Conservation (phyloP, 306 rosid species). For the Hippophae gyantsensis region DNA sequence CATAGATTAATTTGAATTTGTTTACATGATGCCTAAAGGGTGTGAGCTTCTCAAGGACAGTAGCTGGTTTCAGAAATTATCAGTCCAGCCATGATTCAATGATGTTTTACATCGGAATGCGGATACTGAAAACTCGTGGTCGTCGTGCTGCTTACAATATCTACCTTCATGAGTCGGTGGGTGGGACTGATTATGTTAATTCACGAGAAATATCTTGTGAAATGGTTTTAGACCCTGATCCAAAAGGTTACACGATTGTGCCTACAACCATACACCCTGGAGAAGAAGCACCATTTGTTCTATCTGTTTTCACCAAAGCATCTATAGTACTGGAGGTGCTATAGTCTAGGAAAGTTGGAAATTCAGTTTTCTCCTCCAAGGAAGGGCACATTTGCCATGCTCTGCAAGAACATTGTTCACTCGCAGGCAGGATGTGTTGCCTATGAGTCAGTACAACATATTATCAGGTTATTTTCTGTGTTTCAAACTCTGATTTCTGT, state of each 20-base stretch:
- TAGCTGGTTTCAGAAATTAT: constrained; percentile 92
- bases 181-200: constrained; percentile 94
- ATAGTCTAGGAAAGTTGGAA: constrained; percentile 31
- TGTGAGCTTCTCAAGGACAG: constrained; percentile 95
- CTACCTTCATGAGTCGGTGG: constrained; percentile 94
- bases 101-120: constrained; percentile 99
- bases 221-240: constrained; percentile 98
- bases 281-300: constrained; percentile 99
- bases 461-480: constrained; percentile 29
- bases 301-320: constrained; percentile 96
- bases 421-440: constrained; percentile 23
- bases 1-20: constrained; percentile 10
- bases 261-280: constrained; percentile 99
- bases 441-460: constrained; percentile 11
- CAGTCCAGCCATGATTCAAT: constrained; percentile 94
- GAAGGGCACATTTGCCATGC: constrained; percentile 31
- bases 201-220: constrained; percentile 98
- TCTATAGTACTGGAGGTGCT: constrained; percentile 79
- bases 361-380: constrained; percentile 21
- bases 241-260: constrained; percentile 95
- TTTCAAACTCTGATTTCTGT: background rate
- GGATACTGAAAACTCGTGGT: constrained; percentile 98
- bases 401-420: constrained; percentile 24
- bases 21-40: constrained; percentile 42
- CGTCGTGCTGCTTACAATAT: constrained; percentile 90